Percentiles rank a stretch among this genome's conserved stretches.
Conservation (phyloP, 208 protist genomes). For the Lotmaria passim region DNA sequence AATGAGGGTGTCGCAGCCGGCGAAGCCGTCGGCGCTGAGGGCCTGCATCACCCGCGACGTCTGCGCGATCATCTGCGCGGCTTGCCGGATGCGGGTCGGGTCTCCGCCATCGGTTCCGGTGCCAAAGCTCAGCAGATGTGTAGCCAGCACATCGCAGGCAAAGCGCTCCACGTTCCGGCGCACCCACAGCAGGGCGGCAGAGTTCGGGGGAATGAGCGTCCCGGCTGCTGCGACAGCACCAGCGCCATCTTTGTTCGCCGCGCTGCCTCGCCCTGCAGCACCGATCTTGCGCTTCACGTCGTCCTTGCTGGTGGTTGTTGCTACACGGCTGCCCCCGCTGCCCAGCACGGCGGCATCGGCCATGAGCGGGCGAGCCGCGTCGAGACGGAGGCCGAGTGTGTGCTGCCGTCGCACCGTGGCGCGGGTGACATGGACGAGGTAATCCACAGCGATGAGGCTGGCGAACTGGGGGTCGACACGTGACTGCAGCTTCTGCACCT, state of each 20-base stretch:
- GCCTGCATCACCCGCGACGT: conserved; percentile 59
- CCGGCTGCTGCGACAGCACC: neutral
- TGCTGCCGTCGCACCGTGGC: conserved; percentile 69
- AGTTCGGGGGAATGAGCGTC: conserved; percentile 64
- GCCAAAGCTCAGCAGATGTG: conserved; percentile 79
- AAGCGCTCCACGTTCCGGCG: conserved; percentile 70
- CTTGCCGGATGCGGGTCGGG: conserved; percentile 75
- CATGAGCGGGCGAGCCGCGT: conserved; percentile 23
- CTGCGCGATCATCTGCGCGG: conserved; percentile 65
- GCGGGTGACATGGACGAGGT: conserved; percentile 67
- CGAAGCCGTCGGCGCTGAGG: conserved; percentile 61
- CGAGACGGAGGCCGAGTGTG: conserved; percentile 54
- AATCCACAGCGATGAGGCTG: conserved; percentile 75
- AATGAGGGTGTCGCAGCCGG: conserved; percentile 72
- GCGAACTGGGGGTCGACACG: conserved; percentile 63
- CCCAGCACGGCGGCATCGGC: conserved; percentile 2
- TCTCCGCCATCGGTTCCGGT: conserved; percentile 79
- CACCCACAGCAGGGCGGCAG: conserved; percentile 80
- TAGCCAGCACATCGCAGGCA: conserved; percentile 66
- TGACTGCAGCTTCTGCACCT: conserved; percentile 74
- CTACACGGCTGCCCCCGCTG: neutral
- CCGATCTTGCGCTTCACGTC: conserved; percentile 16
- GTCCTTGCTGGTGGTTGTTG: neutral
- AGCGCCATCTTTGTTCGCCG: neutral
- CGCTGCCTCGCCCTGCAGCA: conserved; percentile 4